Evolutionary conservation across 2,329 filamentous ascomycete genomes (phyloP), one percentile per base, ranked within the genome.

Genomic region (Trichoderma semiorbis): DNA sequence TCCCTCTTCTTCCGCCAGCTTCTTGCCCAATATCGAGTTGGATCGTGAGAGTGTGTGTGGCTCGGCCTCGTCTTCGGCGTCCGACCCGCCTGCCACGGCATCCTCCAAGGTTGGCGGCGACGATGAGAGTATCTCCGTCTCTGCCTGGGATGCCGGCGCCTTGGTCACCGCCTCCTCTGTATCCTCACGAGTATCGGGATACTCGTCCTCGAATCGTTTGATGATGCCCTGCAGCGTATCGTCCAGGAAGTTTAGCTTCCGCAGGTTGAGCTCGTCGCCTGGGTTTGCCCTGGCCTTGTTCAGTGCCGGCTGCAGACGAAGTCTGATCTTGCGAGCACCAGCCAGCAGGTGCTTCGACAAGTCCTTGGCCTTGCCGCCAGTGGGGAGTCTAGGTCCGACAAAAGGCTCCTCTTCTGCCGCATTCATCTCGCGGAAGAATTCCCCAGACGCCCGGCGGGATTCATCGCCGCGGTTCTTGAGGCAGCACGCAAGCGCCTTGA

Each of bases 141-240:
- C 18, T 62, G 71, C 21, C 70, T 73, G 24, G 60, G 72, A 55
- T 70, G 73, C 10, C 65, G 72, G 62, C n/a, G 12, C 30, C 21
- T 64, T n/a, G 3, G 50, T 12, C 21, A 32, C 16, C 18, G 50
- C 57, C 0, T 57, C 70, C 12, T 70, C 24, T 8, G 43, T 63
- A 11, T 75, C 60, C 77, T 77, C 84, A 43, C 93, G 90, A 0
- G 93, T 97, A 78, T 98, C 95, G 0, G 96, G 96, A 77, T 94
- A 98, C 81, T 98, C 95, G 79, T 97, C 93, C 80, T 98, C 96
- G 79, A 98, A 99, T 32, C 96, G 92, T 79, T 93, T 91, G 78
- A 98, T 98, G 83, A 98, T 98, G 75, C 92, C 91, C 77, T 94
- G 88, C 11, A 99, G 86, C 0, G 96, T 98, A 73, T 92, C 86